Evolutionary conservation across 106 monocot genomes (phyloP), one percentile per base, ranked within the genome.

Genomic region (Allium sativum): DNA sequence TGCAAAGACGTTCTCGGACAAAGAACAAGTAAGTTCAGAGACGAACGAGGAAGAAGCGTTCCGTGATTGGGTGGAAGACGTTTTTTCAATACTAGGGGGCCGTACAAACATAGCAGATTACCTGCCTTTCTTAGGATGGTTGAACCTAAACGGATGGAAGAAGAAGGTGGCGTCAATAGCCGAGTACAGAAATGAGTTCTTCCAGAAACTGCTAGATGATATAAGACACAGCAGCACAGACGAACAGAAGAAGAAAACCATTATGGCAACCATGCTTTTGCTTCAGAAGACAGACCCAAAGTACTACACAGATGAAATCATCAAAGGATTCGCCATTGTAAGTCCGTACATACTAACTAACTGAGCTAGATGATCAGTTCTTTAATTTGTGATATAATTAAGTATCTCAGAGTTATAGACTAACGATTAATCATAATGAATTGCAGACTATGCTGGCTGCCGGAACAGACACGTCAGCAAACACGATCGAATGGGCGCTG

Each of bases 1-100:
- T 2, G 45, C 45, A n/a, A n/a, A n/a, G n/a, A n/a, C n/a, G n/a
- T n/a, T n/a, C n/a, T n/a, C n/a, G n/a, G n/a, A n/a, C n/a, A n/a
- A n/a, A n/a, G n/a, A 22, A 22, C 22, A 22, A 22, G 22, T 22
- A 22, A 22, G 22, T 22, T 22, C 22, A 22, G 22, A 22, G 3
- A n/a, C n/a, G n/a, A n/a, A n/a, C n/a, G n/a, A n/a, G n/a, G n/a
- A n/a, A n/a, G n/a, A n/a, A n/a, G n/a, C 31, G 31, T 68, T 68
- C 58, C 74, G 69, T 59, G 83, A 78, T 55, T 71, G 75, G 72
- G 61, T 78, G 53, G 40, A 46, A 68, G 83, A 75, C 56, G 20
- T 78, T 42, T 71, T 72, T 58, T 50, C 7, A 52, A n/a, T n/a
- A n/a, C 43, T 72, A 1, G 68, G 71, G 11, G 65, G 75, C 7